Percentiles rank a stretch among this genome's conserved stretches.
These are phyloP conservation scores for carrot (Daucus carota) DNA, from an alignment of 129 eudicot genomes.

Conservation along the genomic window DNA sequence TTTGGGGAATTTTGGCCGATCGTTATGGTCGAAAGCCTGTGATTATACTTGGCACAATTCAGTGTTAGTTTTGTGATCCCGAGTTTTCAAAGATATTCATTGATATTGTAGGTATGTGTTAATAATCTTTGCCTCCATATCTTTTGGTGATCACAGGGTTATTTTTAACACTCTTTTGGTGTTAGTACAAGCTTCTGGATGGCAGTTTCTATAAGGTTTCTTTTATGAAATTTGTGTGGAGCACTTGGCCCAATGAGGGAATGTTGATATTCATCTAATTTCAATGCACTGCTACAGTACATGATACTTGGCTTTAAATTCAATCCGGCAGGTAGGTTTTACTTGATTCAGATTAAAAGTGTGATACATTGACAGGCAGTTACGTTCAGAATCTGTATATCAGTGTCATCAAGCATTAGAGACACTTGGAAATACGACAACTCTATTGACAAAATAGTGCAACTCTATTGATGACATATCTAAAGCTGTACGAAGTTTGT, in stretches of 20 bases:
- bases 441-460: no score
- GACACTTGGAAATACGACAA: no score
- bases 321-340: neutral
- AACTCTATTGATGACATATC: no score
- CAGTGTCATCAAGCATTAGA: no score
- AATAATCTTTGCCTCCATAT: neutral
- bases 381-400: neutral
- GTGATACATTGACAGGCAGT: neutral
- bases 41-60: constrained; percentile 31
- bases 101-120: neutral
- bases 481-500: no score
- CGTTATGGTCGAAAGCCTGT: constrained; percentile 53
- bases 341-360: neutral
- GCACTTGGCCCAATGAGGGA: constrained; percentile 46
- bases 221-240: constrained; percentile 44
- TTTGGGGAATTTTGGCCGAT: constrained; percentile 54
- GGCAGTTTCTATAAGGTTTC: constrained; percentile 45
- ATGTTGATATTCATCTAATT: neutral
- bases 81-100: neutral
- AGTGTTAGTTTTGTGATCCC: constrained; percentile 27
- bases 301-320: neutral
- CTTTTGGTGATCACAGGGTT: constrained; percentile 19
- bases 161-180: constrained; percentile 49
- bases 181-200: constrained; percentile 43
- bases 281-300: neutral